Base-by-base conservation (phyloP, 805 yeast species). In the Kregervanrija delftensis region DNA sequence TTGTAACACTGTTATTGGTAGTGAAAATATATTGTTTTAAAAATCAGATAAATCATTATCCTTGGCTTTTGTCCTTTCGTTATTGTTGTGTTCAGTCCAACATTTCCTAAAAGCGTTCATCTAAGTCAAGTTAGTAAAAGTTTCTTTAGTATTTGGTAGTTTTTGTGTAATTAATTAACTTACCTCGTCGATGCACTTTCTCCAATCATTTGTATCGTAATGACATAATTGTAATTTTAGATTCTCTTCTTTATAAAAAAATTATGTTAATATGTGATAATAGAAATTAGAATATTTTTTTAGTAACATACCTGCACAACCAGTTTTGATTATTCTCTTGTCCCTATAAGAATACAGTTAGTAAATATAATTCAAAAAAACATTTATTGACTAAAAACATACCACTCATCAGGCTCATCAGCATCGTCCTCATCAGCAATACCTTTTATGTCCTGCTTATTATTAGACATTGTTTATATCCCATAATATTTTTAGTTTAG, bases 161-260 rank as follows among this genome's bases (percentile, higher is more conserved):
- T 17, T 22, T 35, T 3, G 13, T 8, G 6, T 30, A 11, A 11
- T 22, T 9, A 9, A 35, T 9, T n/a, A 5, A 44, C 79, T 47
- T 54, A 81, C 83, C 58, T 86, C 93, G 14, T 66, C 64, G 2
- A 77, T 59, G 51, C 95, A 85, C 54, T 78, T 64, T 43, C 95
- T 65, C 96, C 96, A 86, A 58, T 86, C 95, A 30, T 78, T 78
- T 1, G 81, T 82, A 47, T 85, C 95, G 3, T 88, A 89, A 57
- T 83, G 89, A 53, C 96, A 86, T 32, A 86, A 63, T 42, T 82
- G 86, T 31, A 86, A 65, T 12, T 77, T 77, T 57, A 81, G 62
- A 54, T 86, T 86, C 56, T 86, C 90, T 30, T 74, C 83, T 67
- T 6, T 22, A 14, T 5, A 28, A 22, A 33, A 31, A 11, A 5